Percentiles rank a stretch among this genome's conserved stretches.
These are phyloP conservation scores for Choanephora cucurbitarum DNA, from an alignment of 371 early-diverging fungal genomes.

Conservation along the genomic window DNA sequence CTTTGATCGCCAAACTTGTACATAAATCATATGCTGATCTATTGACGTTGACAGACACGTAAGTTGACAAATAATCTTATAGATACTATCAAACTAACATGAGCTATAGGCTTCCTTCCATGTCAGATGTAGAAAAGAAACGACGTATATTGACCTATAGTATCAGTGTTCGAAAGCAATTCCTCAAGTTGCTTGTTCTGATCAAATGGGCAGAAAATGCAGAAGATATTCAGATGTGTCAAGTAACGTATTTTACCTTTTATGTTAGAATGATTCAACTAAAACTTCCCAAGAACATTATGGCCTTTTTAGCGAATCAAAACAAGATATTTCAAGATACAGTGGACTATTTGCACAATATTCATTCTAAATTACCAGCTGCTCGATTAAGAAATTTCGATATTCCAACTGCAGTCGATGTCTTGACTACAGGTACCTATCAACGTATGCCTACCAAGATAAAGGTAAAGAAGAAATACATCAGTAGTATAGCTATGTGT, in stretches of 20 bases:
- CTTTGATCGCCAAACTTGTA: slow-evolving; percentile 59
- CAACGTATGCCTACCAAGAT: slow-evolving; percentile 65
- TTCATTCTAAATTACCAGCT: slow-evolving; percentile 62
- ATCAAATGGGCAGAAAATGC: slow-evolving; percentile 77
- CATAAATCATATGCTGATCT: slow-evolving; percentile 59
- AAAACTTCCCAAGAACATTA: slow-evolving; percentile 54
- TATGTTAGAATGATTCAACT: background rate
- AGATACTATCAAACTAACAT: background rate
- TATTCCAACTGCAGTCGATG: slow-evolving; percentile 74
- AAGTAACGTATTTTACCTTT: slow-evolving; percentile 38
- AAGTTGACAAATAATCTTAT: slow-evolving; percentile 26
- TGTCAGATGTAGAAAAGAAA: slow-evolving; percentile 61
- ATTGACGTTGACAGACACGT: slow-evolving; percentile 62
- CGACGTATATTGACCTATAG: slow-evolving; percentile 59
- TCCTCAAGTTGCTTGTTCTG: slow-evolving; percentile 66
- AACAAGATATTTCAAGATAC: slow-evolving; percentile 69
- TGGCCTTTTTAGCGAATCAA: slow-evolving; percentile 72
- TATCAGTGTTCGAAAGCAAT: slow-evolving; percentile 60
- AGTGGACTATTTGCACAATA: slow-evolving; percentile 68
- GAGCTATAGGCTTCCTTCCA: slow-evolving; percentile 54
- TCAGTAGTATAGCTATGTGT: too few relatives aligned
- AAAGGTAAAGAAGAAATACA: too few relatives aligned
- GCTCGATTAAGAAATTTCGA: slow-evolving; percentile 78
- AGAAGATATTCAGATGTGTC: slow-evolving; percentile 73
- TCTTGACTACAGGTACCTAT: slow-evolving; percentile 74